phyloP scores from a whole-genome alignment of 805 yeast genomes.

The Metschnikowia colocasiae region DNA sequence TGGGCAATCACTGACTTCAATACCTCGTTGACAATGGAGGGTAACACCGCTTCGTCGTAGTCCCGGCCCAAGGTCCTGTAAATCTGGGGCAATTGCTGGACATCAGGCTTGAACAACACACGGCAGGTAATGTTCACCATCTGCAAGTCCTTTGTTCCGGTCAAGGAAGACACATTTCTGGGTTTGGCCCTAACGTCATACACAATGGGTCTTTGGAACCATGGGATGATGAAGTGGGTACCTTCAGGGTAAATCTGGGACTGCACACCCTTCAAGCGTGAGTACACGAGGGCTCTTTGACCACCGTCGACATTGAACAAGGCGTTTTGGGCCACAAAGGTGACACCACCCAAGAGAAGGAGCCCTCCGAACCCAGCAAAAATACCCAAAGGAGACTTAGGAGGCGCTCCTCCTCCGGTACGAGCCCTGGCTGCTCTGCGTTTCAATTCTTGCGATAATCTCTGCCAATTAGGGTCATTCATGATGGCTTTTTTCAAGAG shows the following conservation, averaged over 20 bases:
- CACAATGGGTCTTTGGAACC: slow-evolving; percentile 89
- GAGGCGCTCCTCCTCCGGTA: slow-evolving; percentile 25
- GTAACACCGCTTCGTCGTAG: slow-evolving; percentile 95
- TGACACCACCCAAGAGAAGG: slow-evolving; percentile 37
- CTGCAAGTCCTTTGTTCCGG: slow-evolving; percentile 97
- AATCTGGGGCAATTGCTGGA: slow-evolving; percentile 72
- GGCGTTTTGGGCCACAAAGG: slow-evolving; percentile 36
- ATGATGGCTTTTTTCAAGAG: slow-evolving; percentile 14
- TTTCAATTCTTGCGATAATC: slow-evolving; percentile 39
- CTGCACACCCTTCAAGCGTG: slow-evolving; percentile 81
- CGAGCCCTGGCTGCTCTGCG: slow-evolving; percentile 30
- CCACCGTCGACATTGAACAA: slow-evolving; percentile 87
- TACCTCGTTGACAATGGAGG: slow-evolving; percentile 97
- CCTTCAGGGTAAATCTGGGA: slow-evolving; percentile 86
- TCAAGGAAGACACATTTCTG: slow-evolving; percentile 85
- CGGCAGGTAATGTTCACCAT: slow-evolving; percentile 99
- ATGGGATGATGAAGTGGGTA: slow-evolving; percentile 89
- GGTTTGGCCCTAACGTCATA: slow-evolving; percentile 96
- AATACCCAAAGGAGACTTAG: slow-evolving; percentile 35
- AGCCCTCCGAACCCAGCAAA: slow-evolving; percentile 44
- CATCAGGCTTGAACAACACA: slow-evolving; percentile 86
- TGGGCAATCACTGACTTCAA: slow-evolving; percentile 96
- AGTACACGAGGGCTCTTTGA: slow-evolving; percentile 92
- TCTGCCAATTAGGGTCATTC: slow-evolving; percentile 42
- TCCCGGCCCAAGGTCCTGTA: slow-evolving; percentile 91